A percentile compares a stretch with the other conserved stretches of the same genome.
Evolutionary conservation across 2,329 filamentous ascomycete species (phyloP).

Genomic region (Epichloe baconii): DNA sequence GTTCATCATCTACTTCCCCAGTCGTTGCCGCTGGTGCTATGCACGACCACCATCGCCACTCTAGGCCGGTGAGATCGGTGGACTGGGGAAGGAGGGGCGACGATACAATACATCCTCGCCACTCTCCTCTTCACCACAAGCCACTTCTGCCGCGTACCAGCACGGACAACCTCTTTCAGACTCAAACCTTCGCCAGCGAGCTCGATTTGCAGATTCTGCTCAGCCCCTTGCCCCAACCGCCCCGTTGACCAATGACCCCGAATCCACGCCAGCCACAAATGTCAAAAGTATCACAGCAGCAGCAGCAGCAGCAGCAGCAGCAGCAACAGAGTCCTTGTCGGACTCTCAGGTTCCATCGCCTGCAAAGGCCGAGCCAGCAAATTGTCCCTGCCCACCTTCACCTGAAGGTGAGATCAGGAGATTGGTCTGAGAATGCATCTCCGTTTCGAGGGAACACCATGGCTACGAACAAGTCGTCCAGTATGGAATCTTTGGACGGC

Average conservation of each 20-base stretch:
- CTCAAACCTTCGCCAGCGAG: conserved; percentile 25
- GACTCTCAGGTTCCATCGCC: background rate
- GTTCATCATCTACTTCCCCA: conserved; percentile 37
- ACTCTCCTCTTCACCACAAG: conserved; percentile 25
- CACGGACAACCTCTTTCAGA: conserved; percentile 32
- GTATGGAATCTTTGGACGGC: conserved; percentile 36
- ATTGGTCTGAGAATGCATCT: conserved; percentile 17
- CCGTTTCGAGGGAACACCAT: conserved; percentile 28
- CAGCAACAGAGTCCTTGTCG: background rate
- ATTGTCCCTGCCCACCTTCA: conserved; percentile 30
- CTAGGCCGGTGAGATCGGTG: conserved; percentile 32
- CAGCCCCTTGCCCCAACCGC: background rate
- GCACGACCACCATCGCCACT: conserved; percentile 30
- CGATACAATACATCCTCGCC: conserved; percentile 22
- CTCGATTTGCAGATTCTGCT: background rate
- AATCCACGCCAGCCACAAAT: background rate
- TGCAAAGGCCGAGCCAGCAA: conserved; percentile 13
- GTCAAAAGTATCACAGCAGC: background rate
- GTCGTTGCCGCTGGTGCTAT: conserved; percentile 48
- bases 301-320: background rate
- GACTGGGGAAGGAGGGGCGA: conserved; percentile 23
- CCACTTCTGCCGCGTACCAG: conserved; percentile 24
- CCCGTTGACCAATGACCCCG: background rate
- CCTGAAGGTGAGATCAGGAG: conserved; percentile 23
- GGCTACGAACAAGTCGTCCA: conserved; percentile 35